These are phyloP conservation scores for Thermothelomyces thermophilus DNA, from an alignment of 2,329 filamentous ascomycete genomes.

Conservation along the genomic window DNA sequence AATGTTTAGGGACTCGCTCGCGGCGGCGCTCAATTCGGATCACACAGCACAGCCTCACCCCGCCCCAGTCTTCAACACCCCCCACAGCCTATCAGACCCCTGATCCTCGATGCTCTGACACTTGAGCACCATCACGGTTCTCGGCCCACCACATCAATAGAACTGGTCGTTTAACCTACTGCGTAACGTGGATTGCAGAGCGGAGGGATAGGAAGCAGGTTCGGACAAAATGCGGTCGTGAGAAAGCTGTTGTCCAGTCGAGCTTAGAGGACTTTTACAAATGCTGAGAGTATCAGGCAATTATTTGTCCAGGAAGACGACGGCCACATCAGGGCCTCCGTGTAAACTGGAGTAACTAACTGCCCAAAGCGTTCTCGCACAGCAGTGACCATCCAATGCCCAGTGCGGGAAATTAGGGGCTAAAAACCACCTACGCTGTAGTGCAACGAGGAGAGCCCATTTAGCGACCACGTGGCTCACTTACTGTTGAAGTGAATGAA, in stretches of 20 bases:
- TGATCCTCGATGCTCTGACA: conserved; percentile 1
- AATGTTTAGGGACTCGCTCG: not conserved
- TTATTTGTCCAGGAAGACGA: too few relatives aligned
- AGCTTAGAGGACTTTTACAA: not conserved
- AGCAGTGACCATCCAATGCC: too few relatives aligned
- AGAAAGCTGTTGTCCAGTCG: not conserved
- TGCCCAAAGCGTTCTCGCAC: too few relatives aligned
- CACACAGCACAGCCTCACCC: conserved; percentile 22
- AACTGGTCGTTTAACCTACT: not conserved
- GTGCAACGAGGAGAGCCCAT: too few relatives aligned
- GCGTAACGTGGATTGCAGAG: not conserved
- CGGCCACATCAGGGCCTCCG: too few relatives aligned
- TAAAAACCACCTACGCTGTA: too few relatives aligned
- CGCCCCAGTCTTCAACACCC: conserved; percentile 13
- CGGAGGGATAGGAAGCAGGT: conserved; percentile 1
- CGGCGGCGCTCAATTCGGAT: not conserved
- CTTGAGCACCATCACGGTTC: conserved; percentile 9
- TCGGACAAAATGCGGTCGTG: not conserved
- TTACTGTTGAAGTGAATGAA: too few relatives aligned
- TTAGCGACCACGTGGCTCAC: too few relatives aligned
- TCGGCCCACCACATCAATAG: conserved; percentile 3
- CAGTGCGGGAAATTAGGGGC: too few relatives aligned
- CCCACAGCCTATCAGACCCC: conserved; percentile 18
- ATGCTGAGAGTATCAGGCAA: not conserved
- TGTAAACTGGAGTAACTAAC: too few relatives aligned